Evolutionary conservation across 306 rosid genomes (phyloP), one percentile per base, ranked within the genome.

Genomic region (Ochetophila trinervis): DNA sequence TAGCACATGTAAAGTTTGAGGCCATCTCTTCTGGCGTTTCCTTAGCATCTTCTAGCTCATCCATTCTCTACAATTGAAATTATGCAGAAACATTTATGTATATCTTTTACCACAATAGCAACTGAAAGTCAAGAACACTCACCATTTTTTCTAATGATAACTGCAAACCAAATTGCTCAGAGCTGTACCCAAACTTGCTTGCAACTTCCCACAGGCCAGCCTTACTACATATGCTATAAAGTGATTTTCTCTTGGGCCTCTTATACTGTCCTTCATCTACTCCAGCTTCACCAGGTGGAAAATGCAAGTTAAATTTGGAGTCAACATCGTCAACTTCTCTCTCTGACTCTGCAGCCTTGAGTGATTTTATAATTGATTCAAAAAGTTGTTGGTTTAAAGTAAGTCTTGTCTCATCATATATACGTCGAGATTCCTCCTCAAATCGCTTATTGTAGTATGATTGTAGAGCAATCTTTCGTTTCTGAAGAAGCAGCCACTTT

Each of bases 1-100:
- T 83, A 9, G 90, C 87, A 72, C 99, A 93, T 5, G 97, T 90
- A 65, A 86, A 93, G 83, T 81, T 84, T 47, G 99, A 83, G 61
- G 99, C 97, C 94, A 93, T 83, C 86, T 93, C 97, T 53, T 93
- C 99, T 0, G 99, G 99, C 19, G 99, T 87, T 79, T 85, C 97
- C 87, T 84, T 93, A 10, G 99, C 94, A 80, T 93, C 96, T 82
- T 86, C 97, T 86, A 89, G 74, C 81, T 93, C 99, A 56, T 84
- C 88, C 61, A 63, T 79, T 68, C 86, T 80, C 99, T 93, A 70
- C 62, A 71, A 62, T 21, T 37, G 65, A 4, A 63, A 45, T 36
- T 37, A 35, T 40, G 58, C 35, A 30, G 22, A 36, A 80, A 69
- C 21, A 52, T 54, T 69, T 22, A 75, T 6, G 18, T 5, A 21